A percentile compares a stretch with the other conserved stretches of the same genome.
Evolutionary conservation across 2,329 filamentous ascomycete species (phyloP).

Genomic region (Colletotrichum spaethianum): DNA sequence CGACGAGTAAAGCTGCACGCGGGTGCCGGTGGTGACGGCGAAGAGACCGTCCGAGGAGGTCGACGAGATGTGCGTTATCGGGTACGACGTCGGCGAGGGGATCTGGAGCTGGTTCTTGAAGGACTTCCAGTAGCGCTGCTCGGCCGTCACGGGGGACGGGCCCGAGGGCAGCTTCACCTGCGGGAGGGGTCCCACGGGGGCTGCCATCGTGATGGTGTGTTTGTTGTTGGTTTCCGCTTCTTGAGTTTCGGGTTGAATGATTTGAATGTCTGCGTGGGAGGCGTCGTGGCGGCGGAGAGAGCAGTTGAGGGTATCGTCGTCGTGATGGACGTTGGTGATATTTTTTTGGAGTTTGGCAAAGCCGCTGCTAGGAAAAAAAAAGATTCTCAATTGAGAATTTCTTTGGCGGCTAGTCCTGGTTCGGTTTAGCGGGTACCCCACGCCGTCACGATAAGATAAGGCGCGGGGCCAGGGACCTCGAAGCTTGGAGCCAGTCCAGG

Average conservation of each 20-base stretch:
- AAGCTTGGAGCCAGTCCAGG: neutral
- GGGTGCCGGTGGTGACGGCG: slow-evolving; percentile 93
- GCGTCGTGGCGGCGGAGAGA: neutral
- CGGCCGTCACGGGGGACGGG: slow-evolving; percentile 86
- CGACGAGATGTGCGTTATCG: slow-evolving; percentile 90
- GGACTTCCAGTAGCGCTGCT: slow-evolving; percentile 96
- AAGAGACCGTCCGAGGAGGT: slow-evolving; percentile 78
- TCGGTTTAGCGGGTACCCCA: slow-evolving; percentile 26
- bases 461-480: slow-evolving; percentile 26
- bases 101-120: slow-evolving; percentile 94
- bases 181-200: slow-evolving; percentile 84
- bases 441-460: slow-evolving; percentile 36
- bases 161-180: slow-evolving; percentile 87
- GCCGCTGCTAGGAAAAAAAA: slow-evolving; percentile 20
- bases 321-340: slow-evolving; percentile 29
- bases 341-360: slow-evolving; percentile 33
- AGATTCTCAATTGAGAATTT: slow-evolving; percentile 41
- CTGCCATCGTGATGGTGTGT: slow-evolving; percentile 75
- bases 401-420: slow-evolving; percentile 14
- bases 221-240: neutral
- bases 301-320: slow-evolving; percentile 34
- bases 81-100: slow-evolving; percentile 90
- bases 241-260: neutral
- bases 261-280: no score
- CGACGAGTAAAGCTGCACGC: slow-evolving; percentile 94